Evolutionary conservation across 140 eudicot species (phyloP), one percentile per base, ranked within the genome.

Genomic region (Ambrosia hybrid): DNA sequence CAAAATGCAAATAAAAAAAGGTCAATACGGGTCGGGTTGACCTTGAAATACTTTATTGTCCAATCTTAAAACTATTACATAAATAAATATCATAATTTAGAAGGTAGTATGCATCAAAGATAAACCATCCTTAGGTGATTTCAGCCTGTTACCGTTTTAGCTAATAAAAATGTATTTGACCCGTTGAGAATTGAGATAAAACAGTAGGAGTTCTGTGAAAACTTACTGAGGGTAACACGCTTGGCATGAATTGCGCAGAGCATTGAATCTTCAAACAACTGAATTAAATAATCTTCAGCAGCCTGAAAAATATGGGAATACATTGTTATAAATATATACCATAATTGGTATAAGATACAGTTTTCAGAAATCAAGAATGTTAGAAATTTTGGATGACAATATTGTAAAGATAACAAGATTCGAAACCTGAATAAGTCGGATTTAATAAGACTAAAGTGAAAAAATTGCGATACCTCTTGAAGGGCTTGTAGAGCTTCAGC

Each of bases 141-240:
- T 16, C 37, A 65, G 41, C 56, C 4, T 17, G 17, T 43, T 39
- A 17, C 71, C 71, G 9, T 43, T 65, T 45, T 66, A 43, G 12
- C 49, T 66, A 36, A 61, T 3, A 63, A 13, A 1, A 1, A 4
- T 0, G 3, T 33, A 36, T 38, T 65, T 70, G 37, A 37, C 53
- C 55, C 13, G n/a, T 56, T 43, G 14, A 9, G 55, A 49, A 10
- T 3, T 57, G 57, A 43, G 57, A 66, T 17, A 17, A 56, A 39
- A 15, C 34, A 73, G 51, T 63, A 12, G 56, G 7, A 33, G 33
- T 38, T 36, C 64, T 16, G 37, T 26, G 38, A 43, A 76, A 71
- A 85, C 97, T 89, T 89, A 92, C 98, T 92, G 21, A 92, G 78
- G 43, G 98, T 92, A 15, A 92, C 95, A 56, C 98, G 95, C 78